These are phyloP conservation scores for Trichoderma semiorbis DNA, from an alignment of 2,329 filamentous ascomycete genomes.

Conservation along the genomic window DNA sequence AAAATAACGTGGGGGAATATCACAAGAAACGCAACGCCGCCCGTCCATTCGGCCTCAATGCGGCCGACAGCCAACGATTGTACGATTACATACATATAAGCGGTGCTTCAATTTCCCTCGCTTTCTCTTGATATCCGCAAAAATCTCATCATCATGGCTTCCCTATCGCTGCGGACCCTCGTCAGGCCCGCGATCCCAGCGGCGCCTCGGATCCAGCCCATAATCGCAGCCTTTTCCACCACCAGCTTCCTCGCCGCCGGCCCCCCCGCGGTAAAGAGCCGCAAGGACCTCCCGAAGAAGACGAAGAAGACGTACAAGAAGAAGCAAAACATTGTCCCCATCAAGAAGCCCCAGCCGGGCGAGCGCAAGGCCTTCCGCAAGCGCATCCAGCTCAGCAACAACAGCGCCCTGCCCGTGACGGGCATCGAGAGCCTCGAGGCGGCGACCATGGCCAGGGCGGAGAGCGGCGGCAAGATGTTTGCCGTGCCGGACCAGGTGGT, in stretches of 20 bases:
- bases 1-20: conserved; percentile 8
- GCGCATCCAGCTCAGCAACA: conserved; percentile 87
- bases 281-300: conserved; percentile 36
- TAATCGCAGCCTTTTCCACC: conserved; percentile 43
- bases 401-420: conserved; percentile 77
- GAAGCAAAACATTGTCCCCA: conserved; percentile 39
- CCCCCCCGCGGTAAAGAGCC: conserved; percentile 33
- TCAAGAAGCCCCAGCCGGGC: conserved; percentile 63
- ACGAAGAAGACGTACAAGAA: conserved; percentile 52
- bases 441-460: conserved; percentile 51
- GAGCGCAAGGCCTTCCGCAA: conserved; percentile 87
- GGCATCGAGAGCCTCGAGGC: conserved; percentile 61
- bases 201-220: conserved; percentile 33
- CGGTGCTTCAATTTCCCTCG: neutral
- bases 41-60: conserved; percentile 30
- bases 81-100: neutral
- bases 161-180: conserved; percentile 42
- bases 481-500: conserved; percentile 66
- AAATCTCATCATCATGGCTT: conserved; percentile 33
- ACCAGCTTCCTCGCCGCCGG: conserved; percentile 28
- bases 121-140: neutral
- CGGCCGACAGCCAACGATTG: conserved; percentile 23
- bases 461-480: conserved; percentile 63
- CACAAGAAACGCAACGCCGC: conserved; percentile 22
- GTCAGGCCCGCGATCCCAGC: conserved; percentile 34